Evolutionary conservation across 805 yeast species (phyloP).

Genomic region (Suhomyces emberorum): DNA sequence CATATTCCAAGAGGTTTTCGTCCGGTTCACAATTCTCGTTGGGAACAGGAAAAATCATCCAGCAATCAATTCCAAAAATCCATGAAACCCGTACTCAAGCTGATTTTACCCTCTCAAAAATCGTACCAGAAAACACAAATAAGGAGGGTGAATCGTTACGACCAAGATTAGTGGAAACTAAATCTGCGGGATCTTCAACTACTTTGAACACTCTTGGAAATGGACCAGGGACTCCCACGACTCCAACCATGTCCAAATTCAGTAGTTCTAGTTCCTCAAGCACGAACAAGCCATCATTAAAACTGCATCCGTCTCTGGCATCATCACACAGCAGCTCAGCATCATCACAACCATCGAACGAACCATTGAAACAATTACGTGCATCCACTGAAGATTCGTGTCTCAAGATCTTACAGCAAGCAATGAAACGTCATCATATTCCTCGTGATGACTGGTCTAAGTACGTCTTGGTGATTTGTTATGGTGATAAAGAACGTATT

Average conservation of each 20-base stretch:
- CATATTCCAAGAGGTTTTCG: slow-evolving; percentile 33
- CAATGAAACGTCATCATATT: slow-evolving; percentile 80
- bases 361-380: slow-evolving; percentile 77
- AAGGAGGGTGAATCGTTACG: slow-evolving; percentile 7
- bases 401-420: slow-evolving; percentile 80
- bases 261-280: background rate
- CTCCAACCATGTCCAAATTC: slow-evolving; percentile 6
- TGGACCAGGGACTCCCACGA: slow-evolving; percentile 4
- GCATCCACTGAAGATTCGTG: slow-evolving; percentile 92
- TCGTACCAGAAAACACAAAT: slow-evolving; percentile 5
- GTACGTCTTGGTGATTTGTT: slow-evolving; percentile 84
- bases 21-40: slow-evolving; percentile 36
- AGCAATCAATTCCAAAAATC: slow-evolving; percentile 21
- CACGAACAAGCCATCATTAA: slow-evolving; percentile 4
- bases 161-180: slow-evolving; percentile 25
- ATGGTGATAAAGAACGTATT: slow-evolving; percentile 86
- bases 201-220: slow-evolving; percentile 5
- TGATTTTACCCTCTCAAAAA: slow-evolving; percentile 12
- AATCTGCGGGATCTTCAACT: slow-evolving; percentile 11
- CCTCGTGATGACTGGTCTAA: slow-evolving; percentile 80
- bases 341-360: slow-evolving; percentile 29
- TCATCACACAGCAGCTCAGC: background rate
- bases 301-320: slow-evolving; percentile 6
- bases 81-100: slow-evolving; percentile 11
- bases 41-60: slow-evolving; percentile 42